Evolutionary conservation across 1,139 yeast species (phyloP).

Genomic region (Blastobotrys aristatus): DNA sequence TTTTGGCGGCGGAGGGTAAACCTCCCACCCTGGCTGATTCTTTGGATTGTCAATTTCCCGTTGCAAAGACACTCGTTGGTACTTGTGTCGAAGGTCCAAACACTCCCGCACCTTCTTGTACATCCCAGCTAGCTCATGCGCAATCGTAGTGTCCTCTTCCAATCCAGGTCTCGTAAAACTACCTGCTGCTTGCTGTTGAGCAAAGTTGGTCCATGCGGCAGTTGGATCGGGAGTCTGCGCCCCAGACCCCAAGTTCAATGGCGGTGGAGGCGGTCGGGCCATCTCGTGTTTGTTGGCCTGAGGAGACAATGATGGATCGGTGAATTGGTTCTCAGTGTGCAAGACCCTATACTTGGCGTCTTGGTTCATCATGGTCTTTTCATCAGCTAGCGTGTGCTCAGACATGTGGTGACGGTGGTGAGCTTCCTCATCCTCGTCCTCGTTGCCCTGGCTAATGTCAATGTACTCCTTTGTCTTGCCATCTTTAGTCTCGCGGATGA

Average conservation of each 20-base stretch:
- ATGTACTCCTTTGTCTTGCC: constrained; percentile 9
- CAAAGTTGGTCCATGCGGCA: constrained; percentile 16
- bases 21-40: constrained; percentile 61
- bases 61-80: constrained; percentile 68
- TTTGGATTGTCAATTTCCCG: constrained; percentile 77
- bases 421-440: constrained; percentile 17
- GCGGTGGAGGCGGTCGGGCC: constrained; percentile 28
- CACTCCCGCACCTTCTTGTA: constrained; percentile 69
- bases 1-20: constrained; percentile 91
- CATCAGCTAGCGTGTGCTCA: constrained; percentile 56
- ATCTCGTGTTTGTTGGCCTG: constrained; percentile 15
- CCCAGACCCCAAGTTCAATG: constrained; percentile 17
- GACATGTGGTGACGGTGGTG: constrained; percentile 21
- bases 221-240: constrained; percentile 5
- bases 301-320: not conserved
- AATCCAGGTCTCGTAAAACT: constrained; percentile 25
- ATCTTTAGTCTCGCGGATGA: constrained; percentile 1
- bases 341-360: constrained; percentile 67
- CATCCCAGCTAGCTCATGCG: constrained; percentile 63
- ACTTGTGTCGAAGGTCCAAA: constrained; percentile 70
- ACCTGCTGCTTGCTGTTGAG: constrained; percentile 27
- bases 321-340: constrained; percentile 12
- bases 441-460: constrained; percentile 4
- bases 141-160: constrained; percentile 56
- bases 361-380: constrained; percentile 58